Base-by-base conservation (phyloP, 2,329 filamentous ascomycete species). In the Ophiostoma australiae region DNA sequence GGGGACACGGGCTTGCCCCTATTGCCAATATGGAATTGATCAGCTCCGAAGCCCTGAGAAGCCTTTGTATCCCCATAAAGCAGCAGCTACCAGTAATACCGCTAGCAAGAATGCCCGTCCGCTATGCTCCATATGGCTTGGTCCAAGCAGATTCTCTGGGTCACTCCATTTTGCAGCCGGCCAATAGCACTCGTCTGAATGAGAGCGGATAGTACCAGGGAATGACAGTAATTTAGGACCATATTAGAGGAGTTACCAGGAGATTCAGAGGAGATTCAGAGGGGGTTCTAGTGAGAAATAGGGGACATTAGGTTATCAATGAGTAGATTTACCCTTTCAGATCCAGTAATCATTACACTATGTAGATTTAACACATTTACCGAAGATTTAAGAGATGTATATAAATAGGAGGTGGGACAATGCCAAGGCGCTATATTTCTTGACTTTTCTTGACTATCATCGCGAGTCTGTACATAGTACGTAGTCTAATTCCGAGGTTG, bases 61-160 rank as follows among this genome's bases (percentile, higher is more conserved):
- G 52, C 52, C 52, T 58, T 58, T 58, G 52, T 27, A 58, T 17
- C 52, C n/a, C 52, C 52, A 17, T 58, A 58, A 58, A 27, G 23
- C 52, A 58, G 52, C 52, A 27, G 4, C 52, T 23, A 58, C 52
- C n/a, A 27, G 8, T 27, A 58, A 52, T n/a, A 5, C n/a, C 20
- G 52, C 52, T 58, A 58, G n/a, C n/a, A 58, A 27, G 52, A 58
- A 31, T 58, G 52, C 52, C 52, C 52, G 52, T 58, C 52, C 52
- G 8, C 52, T 58, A 58, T 27, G 23, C 52, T 58, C 6, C 52
- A 58, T 27, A 23, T 23, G n/a, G 48, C n/a, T 20, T 58, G 52
- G 52, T 15, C 23, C n/a, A 31, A 58, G 44, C 3, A 20, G 8
- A 58, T 58, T 27, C 52, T 58, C 23, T 58, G 48, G 48, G 48